Percentiles rank a stretch among this genome's conserved stretches.
phyloP scores from a whole-genome alignment of 176 grass and related monocot species.

The Bolboschoenus planiculmis region DNA sequence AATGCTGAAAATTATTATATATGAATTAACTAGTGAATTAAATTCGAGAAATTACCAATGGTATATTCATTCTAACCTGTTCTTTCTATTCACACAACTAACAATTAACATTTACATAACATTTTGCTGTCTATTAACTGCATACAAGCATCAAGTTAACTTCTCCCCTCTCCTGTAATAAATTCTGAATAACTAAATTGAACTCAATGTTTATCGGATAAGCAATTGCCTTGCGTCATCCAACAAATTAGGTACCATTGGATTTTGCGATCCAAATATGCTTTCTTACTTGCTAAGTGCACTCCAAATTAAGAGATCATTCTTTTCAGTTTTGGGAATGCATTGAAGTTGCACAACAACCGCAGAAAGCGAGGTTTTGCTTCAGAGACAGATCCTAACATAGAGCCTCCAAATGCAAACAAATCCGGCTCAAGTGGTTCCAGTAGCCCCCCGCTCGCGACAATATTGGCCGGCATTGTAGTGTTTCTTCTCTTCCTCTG shows the following conservation, averaged over 20 bases:
- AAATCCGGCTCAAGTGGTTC: constrained; percentile 25
- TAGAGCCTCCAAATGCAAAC: constrained; percentile 7
- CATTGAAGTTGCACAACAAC: constrained; percentile 3
- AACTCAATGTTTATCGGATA: background rate
- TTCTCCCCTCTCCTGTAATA: background rate
- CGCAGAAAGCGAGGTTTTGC: constrained; percentile 20
- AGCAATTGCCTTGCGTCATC: background rate
- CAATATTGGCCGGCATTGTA: constrained; percentile 47
- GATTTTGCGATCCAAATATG: background rate
- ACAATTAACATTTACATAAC: background rate
- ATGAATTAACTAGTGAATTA: background rate
- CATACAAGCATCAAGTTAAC: background rate
- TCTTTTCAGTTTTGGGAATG: constrained; percentile 13
- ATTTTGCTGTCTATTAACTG: background rate
- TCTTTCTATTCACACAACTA: background rate
- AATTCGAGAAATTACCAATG: background rate
- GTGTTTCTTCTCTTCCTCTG: constrained; percentile 66
- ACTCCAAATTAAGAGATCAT: background rate
- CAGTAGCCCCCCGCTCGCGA: constrained; percentile 43
- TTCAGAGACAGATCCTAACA: constrained; percentile 17
- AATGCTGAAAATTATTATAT: background rate
- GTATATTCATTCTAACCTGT: background rate
- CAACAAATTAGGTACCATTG: background rate
- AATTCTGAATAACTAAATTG: background rate
- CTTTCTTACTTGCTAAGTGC: background rate